Percentiles rank a stretch among this genome's conserved stretches.
Conservation (phyloP, 2,329 filamentous ascomycete species). For the Talaromyces sp. region DNA sequence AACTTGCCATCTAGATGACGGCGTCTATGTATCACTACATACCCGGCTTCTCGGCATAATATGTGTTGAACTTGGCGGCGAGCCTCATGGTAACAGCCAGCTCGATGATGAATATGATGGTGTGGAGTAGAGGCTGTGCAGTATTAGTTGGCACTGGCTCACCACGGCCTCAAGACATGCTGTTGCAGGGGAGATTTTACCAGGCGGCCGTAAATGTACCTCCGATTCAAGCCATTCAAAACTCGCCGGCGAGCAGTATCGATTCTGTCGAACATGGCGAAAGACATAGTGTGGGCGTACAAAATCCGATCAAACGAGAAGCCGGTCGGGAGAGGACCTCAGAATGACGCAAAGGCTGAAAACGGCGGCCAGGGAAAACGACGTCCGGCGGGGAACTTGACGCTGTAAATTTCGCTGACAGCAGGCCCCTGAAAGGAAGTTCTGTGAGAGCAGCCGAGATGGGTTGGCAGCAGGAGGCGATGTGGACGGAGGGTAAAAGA, state of each 20-base stretch:
- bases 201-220: conserved; percentile 44
- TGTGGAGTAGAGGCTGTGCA: conserved; percentile 76
- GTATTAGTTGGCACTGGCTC: conserved; percentile 9
- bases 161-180: neutral
- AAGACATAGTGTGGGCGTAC: neutral
- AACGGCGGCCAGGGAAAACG: neutral
- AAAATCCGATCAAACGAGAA: neutral
- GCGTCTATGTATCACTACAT: conserved; percentile 25
- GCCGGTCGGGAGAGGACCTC: conserved; percentile 19
- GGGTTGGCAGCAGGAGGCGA: neutral
- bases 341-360: conserved; percentile 34
- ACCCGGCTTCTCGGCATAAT: conserved; percentile 88
- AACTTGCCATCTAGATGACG: neutral
- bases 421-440: neutral
- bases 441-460: neutral
- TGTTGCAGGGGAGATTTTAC: conserved; percentile 18
- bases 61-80: conserved; percentile 82
- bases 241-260: conserved; percentile 35
- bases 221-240: conserved; percentile 41
- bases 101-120: conserved; percentile 78
- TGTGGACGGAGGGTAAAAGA: neutral
- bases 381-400: neutral
- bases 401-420: neutral
- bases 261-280: conserved; percentile 32
- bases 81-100: conserved; percentile 80